phyloP scores from a whole-genome alignment of 169 alveolate species.

The Eimeria praecox region DNA sequence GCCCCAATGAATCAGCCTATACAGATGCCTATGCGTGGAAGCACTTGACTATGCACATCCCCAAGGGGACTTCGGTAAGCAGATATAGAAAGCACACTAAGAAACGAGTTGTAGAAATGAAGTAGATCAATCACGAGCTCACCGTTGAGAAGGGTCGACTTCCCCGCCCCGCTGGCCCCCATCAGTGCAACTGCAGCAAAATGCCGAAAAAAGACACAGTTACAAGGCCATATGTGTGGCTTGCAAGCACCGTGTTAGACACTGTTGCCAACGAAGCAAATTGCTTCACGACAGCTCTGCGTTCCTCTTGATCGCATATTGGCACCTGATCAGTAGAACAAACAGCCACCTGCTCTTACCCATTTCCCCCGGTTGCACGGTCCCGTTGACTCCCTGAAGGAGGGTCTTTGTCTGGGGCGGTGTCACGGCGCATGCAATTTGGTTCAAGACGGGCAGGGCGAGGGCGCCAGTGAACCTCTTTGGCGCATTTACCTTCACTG shows the following conservation, averaged over 20 bases:
- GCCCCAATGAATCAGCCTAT: neutral
- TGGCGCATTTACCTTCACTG: conserved; percentile 59
- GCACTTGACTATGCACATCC: no score
- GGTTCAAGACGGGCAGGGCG: conserved; percentile 23
- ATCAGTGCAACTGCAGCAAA: conserved; percentile 87
- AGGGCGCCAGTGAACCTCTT: conserved; percentile 60
- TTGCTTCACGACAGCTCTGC: neutral
- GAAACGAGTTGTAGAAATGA: no score
- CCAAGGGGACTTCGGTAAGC: no score
- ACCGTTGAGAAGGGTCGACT: conserved; percentile 89
- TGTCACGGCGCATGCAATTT: conserved; percentile 31
- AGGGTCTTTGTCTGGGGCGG: conserved; percentile 47
- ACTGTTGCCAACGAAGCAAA: neutral
- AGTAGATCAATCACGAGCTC: neutral
- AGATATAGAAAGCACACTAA: no score
- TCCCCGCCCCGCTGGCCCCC: conserved; percentile 94
- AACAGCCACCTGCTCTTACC: conserved; percentile 66
- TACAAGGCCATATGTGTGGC: neutral
- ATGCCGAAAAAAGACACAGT: neutral
- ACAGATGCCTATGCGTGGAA: neutral
- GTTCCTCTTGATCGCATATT: neutral
- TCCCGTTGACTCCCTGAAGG: conserved; percentile 78
- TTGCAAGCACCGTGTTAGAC: neutral
- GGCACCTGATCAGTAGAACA: neutral
- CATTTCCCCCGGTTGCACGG: conserved; percentile 82